Evolutionary conservation across 192 early-diverging fungal species (phyloP).

Genomic region (Anaeromyces robustus): DNA sequence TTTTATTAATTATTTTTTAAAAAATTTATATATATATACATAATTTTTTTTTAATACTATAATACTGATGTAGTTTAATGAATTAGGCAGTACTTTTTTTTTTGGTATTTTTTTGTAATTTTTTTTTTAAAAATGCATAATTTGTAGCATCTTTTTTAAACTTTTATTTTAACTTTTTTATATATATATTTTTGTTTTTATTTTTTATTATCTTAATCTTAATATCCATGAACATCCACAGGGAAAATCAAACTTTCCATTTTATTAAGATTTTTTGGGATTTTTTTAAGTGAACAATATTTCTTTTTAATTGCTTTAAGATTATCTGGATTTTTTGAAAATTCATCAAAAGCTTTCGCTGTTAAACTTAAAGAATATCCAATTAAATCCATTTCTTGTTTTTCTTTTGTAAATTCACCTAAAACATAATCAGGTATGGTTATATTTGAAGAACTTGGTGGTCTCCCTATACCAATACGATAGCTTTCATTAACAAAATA

Average conservation of each 20-base stretch:
- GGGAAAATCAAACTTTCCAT: constrained; percentile 4
- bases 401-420: constrained; percentile 20
- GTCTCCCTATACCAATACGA: constrained; percentile 37
- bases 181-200: not conserved
- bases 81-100: too few species aligned
- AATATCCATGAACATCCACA: not conserved
- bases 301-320: constrained; percentile 38
- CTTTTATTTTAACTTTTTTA: too few species aligned
- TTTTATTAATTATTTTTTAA: too few species aligned
- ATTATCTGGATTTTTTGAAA: constrained; percentile 24
- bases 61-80: too few species aligned
- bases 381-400: constrained; percentile 42
- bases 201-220: not conserved
- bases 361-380: constrained; percentile 29
- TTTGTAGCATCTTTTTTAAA: too few species aligned
- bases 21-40: too few species aligned
- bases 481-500: constrained; percentile 6
- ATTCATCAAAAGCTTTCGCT: constrained; percentile 32
- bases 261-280: constrained; percentile 26
- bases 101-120: too few species aligned
- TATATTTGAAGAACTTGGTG: constrained; percentile 8
- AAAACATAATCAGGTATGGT: constrained; percentile 29
- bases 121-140: too few species aligned
- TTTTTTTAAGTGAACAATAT: constrained; percentile 27
- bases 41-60: too few species aligned